Conservation (phyloP, 768 basidiomycete species). For the Dendrothele bispora region DNA sequence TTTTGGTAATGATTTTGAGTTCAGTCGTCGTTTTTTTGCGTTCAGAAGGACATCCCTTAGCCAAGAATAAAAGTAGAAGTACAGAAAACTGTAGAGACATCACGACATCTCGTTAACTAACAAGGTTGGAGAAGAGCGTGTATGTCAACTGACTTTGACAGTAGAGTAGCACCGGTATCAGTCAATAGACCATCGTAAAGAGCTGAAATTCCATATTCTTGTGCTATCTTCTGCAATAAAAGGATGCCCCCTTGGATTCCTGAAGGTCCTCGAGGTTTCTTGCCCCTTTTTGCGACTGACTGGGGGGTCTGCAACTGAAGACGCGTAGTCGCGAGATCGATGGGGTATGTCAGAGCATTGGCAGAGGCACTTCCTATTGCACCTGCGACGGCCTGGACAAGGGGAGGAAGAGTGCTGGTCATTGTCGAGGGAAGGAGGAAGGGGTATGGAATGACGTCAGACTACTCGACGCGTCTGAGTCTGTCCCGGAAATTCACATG, state of each 20-base stretch:
- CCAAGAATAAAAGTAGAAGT: slow-evolving; percentile 58
- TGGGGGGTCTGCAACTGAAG: slow-evolving; percentile 39
- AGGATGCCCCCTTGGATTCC: slow-evolving; percentile 21
- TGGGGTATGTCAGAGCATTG: slow-evolving; percentile 53
- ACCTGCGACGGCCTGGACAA: slow-evolving; percentile 59
- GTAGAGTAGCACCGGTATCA: slow-evolving; percentile 52
- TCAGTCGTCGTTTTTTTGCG: slow-evolving; percentile 6
- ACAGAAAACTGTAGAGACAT: slow-evolving; percentile 46
- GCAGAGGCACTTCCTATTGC: slow-evolving; percentile 56
- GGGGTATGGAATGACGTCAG: neutral
- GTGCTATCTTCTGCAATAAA: slow-evolving; percentile 37
- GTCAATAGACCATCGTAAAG: slow-evolving; percentile 52
- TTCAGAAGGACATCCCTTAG: slow-evolving; percentile 23
- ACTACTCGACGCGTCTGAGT: too few species aligned
- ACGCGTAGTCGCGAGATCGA: slow-evolving; percentile 57
- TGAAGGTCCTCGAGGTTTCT: slow-evolving; percentile 7
- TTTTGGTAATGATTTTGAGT: slow-evolving; percentile 24
- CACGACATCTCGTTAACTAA: neutral
- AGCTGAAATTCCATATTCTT: slow-evolving; percentile 39
- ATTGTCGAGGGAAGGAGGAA: slow-evolving; percentile 28
- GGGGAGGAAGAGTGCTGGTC: slow-evolving; percentile 59
- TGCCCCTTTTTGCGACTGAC: slow-evolving; percentile 1
- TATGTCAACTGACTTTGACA: slow-evolving; percentile 48
- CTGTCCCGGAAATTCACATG: too few species aligned
- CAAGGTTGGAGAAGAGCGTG: too few species aligned